Evolutionary conservation across 441 rosid species (phyloP).

Genomic region (Biscutella auriculata): DNA sequence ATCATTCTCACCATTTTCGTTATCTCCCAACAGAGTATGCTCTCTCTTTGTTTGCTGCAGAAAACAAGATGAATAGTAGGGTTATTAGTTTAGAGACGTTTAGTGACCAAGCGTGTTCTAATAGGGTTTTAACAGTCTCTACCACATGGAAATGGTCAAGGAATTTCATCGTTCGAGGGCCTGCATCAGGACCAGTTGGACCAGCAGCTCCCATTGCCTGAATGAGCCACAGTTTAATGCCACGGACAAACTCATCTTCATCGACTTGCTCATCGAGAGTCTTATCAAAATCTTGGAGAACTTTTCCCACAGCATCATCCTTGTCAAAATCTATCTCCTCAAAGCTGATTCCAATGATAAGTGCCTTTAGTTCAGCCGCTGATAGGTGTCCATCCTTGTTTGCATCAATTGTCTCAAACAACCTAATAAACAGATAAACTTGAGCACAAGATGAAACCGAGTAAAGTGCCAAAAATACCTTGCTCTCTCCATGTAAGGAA

Average conservation of each 20-base stretch:
- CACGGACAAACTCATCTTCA: slow-evolving; percentile 39
- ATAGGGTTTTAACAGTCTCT: slow-evolving; percentile 6
- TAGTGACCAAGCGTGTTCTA: not conserved
- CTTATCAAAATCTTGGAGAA: slow-evolving; percentile 64
- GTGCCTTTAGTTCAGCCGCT: slow-evolving; percentile 57
- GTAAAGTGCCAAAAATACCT: not conserved
- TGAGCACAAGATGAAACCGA: not conserved
- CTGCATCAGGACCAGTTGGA: slow-evolving; percentile 29
- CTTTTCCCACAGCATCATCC: slow-evolving; percentile 50
- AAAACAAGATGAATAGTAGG: not conserved
- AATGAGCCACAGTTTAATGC: slow-evolving; percentile 51
- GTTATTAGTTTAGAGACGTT: not conserved
- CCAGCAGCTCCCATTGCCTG: slow-evolving; percentile 37
- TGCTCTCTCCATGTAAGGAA: not conserved
- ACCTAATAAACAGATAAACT: slow-evolving; percentile 28
- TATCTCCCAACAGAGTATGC: slow-evolving; percentile 35
- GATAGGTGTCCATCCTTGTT: slow-evolving; percentile 47
- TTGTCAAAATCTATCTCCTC: slow-evolving; percentile 65
- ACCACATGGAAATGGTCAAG: slow-evolving; percentile 48
- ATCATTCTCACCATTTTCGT: slow-evolving; percentile 29
- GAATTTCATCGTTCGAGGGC: slow-evolving; percentile 39
- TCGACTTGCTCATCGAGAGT: slow-evolving; percentile 36
- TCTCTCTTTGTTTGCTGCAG: slow-evolving; percentile 58
- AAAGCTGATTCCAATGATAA: slow-evolving; percentile 70
- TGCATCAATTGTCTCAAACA: slow-evolving; percentile 60